Evolutionary conservation across 2,329 filamentous ascomycete genomes (phyloP).

Genomic region (Nothophoma quercina): DNA sequence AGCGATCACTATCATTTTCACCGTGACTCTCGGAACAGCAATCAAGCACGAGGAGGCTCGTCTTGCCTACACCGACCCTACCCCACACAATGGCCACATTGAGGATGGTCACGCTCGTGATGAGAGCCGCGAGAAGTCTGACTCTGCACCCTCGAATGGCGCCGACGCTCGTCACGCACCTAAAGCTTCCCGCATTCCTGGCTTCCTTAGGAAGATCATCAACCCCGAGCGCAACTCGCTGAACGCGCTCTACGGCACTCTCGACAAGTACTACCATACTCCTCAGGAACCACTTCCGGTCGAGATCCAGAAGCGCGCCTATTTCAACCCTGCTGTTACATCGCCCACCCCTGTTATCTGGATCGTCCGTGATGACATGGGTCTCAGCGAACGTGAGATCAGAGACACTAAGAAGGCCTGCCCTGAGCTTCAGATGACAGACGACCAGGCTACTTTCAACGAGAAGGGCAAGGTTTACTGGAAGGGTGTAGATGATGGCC

Average conservation of each 20-base stretch:
- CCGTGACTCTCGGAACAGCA: conserved; percentile 45
- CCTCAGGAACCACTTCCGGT: conserved; percentile 42
- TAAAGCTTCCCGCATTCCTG: conserved; percentile 38
- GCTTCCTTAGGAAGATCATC: conserved; percentile 42
- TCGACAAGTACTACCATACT: conserved; percentile 45
- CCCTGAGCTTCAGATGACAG: conserved; percentile 51
- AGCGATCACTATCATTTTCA: conserved; percentile 51
- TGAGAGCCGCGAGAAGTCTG: conserved; percentile 28
- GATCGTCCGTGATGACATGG: conserved; percentile 55
- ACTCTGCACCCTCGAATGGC: conserved; percentile 15
- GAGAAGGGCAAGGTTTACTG: conserved; percentile 56
- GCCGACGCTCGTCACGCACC: conserved; percentile 22
- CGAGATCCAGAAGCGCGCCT: conserved; percentile 52
- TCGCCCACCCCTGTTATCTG: conserved; percentile 54
- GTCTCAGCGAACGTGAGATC: conserved; percentile 54
- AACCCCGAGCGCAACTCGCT: conserved; percentile 46
- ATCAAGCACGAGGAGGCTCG: conserved; percentile 42
- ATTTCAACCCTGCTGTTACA: conserved; percentile 54
- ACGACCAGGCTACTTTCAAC: conserved; percentile 55
- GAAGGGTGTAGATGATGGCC: conserved; percentile 48
- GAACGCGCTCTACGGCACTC: conserved; percentile 35
- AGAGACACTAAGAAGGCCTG: conserved; percentile 49
- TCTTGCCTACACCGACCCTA: conserved; percentile 39
- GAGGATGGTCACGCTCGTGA: conserved; percentile 33
- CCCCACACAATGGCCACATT: conserved; percentile 26